phyloP scores from a whole-genome alignment of 2,329 filamentous ascomycete species.

The Fusarium heterosporum region DNA sequence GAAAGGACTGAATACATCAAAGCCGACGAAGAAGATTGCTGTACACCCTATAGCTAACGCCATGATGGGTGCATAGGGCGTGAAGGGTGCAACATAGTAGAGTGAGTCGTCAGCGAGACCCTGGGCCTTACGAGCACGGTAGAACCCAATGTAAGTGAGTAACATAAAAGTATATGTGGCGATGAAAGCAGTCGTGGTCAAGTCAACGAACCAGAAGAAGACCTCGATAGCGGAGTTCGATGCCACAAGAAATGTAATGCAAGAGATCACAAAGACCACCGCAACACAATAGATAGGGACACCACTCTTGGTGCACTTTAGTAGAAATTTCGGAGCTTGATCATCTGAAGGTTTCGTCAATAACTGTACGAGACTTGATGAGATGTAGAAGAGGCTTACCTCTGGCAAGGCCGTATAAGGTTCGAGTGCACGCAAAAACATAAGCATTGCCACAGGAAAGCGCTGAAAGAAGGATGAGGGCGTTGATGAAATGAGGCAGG shows the following conservation, averaged over 20 bases:
- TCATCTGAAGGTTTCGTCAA: conserved; percentile 46
- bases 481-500: conserved; percentile 68
- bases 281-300: conserved; percentile 66
- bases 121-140: conserved; percentile 63
- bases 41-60: conserved; percentile 59
- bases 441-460: conserved; percentile 59
- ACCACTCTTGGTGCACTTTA: conserved; percentile 67
- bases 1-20: conserved; percentile 65
- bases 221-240: conserved; percentile 58
- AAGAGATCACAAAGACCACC: conserved; percentile 59
- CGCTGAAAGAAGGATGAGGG: conserved; percentile 68
- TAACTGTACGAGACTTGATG: background rate
- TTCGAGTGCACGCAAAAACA: conserved; percentile 59
- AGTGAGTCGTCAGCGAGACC: conserved; percentile 57
- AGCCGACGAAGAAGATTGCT: conserved; percentile 68
- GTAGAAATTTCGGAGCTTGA: conserved; percentile 61
- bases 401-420: conserved; percentile 59
- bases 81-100: conserved; percentile 59
- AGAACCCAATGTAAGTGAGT: conserved; percentile 56
- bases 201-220: conserved; percentile 64
- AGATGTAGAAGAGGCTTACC: background rate
- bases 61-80: conserved; percentile 64
- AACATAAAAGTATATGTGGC: conserved; percentile 64
- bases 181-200: conserved; percentile 66
- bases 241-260: conserved; percentile 62